Evolutionary conservation across 495 filamentous ascomycete genomes (phyloP).

Genomic region (Beverwykella pulmonaria): DNA sequence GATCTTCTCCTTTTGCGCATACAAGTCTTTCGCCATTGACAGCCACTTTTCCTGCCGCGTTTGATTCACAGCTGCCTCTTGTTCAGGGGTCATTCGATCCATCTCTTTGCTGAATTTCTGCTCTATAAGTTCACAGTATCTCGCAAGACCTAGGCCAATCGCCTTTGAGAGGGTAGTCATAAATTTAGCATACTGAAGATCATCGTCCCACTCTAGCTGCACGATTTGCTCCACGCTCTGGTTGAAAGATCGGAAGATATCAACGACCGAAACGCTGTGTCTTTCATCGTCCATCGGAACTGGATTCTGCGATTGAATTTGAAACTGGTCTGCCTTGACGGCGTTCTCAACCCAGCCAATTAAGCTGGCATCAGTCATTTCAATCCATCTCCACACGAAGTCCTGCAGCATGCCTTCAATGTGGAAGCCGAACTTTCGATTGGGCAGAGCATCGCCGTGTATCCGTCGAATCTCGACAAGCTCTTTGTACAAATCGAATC

Average conservation of each 20-base stretch:
- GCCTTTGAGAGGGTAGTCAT: conserved; percentile 94
- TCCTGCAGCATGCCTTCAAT: conserved; percentile 83
- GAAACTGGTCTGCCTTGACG: conserved; percentile 83
- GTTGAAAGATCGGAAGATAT: conserved; percentile 92
- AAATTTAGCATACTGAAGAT: conserved; percentile 91
- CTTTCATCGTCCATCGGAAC: conserved; percentile 77
- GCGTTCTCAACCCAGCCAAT: conserved; percentile 86
- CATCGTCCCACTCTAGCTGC: conserved; percentile 86
- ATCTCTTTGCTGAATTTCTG: conserved; percentile 87
- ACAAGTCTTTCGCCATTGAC: conserved; percentile 92
- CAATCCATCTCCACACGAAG: conserved; percentile 96
- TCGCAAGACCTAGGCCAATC: conserved; percentile 77
- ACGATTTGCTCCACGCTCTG: conserved; percentile 84
- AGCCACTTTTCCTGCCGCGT: conserved; percentile 89
- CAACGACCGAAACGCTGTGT: conserved; percentile 89
- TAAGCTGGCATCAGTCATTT: conserved; percentile 74
- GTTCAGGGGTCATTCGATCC: conserved; percentile 85
- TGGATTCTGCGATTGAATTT: conserved; percentile 63
- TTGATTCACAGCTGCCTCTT: conserved; percentile 74
- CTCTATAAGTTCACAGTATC: conserved; percentile 91
- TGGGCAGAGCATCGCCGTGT: conserved; percentile 70
- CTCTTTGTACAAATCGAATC: conserved; percentile 89
- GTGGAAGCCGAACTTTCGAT: conserved; percentile 72
- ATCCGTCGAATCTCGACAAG: conserved; percentile 80
- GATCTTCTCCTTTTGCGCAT: conserved; percentile 88